phyloP scores from a whole-genome alignment of 805 yeast genomes.

The Wickerhamiella occidentalis region DNA sequence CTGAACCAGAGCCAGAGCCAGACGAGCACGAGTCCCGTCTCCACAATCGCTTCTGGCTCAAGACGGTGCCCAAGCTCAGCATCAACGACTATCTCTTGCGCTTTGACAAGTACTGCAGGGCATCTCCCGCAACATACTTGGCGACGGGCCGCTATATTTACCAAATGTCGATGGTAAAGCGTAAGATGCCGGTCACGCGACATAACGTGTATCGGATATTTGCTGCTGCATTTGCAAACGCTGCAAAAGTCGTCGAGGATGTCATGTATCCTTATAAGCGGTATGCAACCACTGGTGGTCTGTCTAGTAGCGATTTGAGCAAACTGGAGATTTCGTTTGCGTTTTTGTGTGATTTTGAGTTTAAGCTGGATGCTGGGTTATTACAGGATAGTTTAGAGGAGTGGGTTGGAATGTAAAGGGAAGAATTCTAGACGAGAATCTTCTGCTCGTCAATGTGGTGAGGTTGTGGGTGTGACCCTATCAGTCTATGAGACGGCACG shows the following conservation, averaged over 20 bases:
- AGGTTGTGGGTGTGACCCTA: no score
- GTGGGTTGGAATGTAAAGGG: not conserved
- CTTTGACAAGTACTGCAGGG: conserved; percentile 31
- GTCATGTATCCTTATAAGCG: conserved; percentile 35
- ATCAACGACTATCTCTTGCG: conserved; percentile 27
- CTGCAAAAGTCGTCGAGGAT: conserved; percentile 40
- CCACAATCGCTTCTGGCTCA: conserved; percentile 22
- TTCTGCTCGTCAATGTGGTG: no score
- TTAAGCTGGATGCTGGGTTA: conserved; percentile 32
- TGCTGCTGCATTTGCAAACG: conserved; percentile 35
- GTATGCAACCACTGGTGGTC: conserved; percentile 39
- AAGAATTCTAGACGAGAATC: no score
- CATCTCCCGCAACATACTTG: conserved; percentile 30
- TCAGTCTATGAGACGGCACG: no score
- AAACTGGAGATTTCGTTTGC: conserved; percentile 41
- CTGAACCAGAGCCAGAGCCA: conserved; percentile 2
- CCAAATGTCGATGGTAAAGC: conserved; percentile 25
- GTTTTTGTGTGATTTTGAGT: conserved; percentile 38
- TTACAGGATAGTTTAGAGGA: not conserved
- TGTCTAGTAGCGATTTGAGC: conserved; percentile 34
- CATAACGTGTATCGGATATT: conserved; percentile 34
- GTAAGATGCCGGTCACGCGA: conserved; percentile 27
- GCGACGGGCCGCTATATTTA: conserved; percentile 29
- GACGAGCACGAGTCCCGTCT: conserved; percentile 12
- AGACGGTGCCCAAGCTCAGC: conserved; percentile 22